Evolutionary conservation across 345 rosid species (phyloP).

Genomic region (Kernera saxatilis): DNA sequence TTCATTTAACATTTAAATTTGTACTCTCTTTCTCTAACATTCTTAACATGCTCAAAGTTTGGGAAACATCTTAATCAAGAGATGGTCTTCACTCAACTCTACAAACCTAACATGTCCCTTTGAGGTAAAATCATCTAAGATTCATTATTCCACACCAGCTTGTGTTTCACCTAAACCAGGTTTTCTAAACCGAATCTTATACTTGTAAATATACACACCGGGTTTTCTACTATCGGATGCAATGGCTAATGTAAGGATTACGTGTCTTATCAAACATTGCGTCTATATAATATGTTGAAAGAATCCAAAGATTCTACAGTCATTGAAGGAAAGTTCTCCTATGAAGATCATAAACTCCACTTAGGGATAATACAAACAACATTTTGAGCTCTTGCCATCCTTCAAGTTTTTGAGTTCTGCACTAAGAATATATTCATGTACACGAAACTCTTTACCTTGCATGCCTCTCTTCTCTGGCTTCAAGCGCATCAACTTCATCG

Average conservation of each 20-base stretch:
- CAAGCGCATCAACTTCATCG: conserved; percentile 80
- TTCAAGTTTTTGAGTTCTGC: not conserved
- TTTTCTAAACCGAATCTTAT: not conserved
- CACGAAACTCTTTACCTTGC: conserved; percentile 30
- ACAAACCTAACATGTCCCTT: conserved; percentile 22
- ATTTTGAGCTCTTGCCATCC: not conserved
- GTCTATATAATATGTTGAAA: not conserved
- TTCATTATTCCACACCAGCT: conserved; percentile 14
- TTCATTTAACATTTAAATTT: not conserved
- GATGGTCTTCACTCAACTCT: conserved; percentile 20
- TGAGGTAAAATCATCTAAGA: conserved; percentile 7
- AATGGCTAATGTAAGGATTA: not conserved
- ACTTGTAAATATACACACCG: not conserved
- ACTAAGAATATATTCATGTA: not conserved
- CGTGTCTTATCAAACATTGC: not conserved
- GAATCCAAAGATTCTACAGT: not conserved
- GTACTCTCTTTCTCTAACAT: not conserved
- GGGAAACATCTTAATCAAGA: conserved; percentile 28
- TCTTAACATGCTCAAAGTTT: conserved; percentile 19
- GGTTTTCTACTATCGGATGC: not conserved
- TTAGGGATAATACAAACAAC: conserved; percentile 15
- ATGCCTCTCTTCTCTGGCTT: conserved; percentile 73
- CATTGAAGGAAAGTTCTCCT: not conserved
- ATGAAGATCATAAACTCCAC: not conserved
- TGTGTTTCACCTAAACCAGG: conserved; percentile 1